Conservation (phyloP, 805 yeast species). For the Alloascoidea hylecoeti region DNA sequence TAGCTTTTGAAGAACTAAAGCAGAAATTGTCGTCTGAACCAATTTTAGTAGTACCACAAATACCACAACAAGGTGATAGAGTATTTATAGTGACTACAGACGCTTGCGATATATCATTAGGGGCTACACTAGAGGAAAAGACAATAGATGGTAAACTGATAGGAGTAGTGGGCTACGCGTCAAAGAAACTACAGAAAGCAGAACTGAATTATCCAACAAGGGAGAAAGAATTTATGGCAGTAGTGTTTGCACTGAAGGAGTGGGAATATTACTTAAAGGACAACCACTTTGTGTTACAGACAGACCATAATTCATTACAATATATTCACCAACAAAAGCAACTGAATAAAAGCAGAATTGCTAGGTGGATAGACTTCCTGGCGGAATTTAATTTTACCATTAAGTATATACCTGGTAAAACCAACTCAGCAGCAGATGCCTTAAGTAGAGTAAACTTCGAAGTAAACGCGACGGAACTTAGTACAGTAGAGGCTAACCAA, state of each 20-base stretch:
- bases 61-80: too few species aligned
- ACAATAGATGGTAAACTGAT: not conserved
- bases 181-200: conserved; percentile 1
- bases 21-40: conserved; percentile 4
- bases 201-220: conserved; percentile 5
- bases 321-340: conserved; percentile 1
- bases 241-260: conserved; percentile 4
- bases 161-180: conserved; percentile 4
- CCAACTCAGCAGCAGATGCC: too few species aligned
- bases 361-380: conserved; percentile 3
- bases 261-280: conserved; percentile 4
- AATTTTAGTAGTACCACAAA: conserved; percentile 4
- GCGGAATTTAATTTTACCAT: conserved; percentile 4
- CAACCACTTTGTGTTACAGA: too few species aligned
- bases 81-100: conserved; percentile 7
- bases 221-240: conserved; percentile 6
- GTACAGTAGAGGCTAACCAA: too few species aligned
- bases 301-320: too few species aligned
- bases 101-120: conserved; percentile 5
- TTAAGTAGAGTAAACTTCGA: too few species aligned
- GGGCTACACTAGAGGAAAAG: conserved; percentile 7
- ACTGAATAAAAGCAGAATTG: too few species aligned
- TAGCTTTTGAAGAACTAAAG: conserved; percentile 4
- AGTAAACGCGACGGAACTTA: too few species aligned
- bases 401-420: conserved; percentile 4